These are phyloP conservation scores for Malus orientalis DNA, from an alignment of 306 rosid species.

Conservation along the genomic window DNA sequence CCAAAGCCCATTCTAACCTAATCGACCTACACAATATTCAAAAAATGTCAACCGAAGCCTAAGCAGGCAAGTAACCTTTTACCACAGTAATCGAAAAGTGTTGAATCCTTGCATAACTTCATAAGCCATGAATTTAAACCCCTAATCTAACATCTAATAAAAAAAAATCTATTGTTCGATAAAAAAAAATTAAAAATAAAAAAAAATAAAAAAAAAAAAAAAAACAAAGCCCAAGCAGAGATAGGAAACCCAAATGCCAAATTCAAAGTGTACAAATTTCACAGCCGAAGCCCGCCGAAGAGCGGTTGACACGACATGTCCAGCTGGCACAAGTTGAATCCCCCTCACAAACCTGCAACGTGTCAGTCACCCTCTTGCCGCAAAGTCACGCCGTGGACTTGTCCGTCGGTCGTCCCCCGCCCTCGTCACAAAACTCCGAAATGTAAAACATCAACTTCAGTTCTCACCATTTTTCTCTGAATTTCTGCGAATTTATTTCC, in stretches of 20 bases:
- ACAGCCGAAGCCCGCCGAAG: background rate
- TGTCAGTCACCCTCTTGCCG: background rate
- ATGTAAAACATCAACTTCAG: background rate
- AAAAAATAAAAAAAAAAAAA: too few relatives aligned
- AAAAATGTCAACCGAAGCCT: too few relatives aligned
- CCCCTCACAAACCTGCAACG: background rate
- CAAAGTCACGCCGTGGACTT: background rate
- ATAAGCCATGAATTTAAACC: rapidly evolving
- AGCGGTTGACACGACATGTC: too few relatives aligned
- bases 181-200: too few relatives aligned
- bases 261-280: too few relatives aligned
- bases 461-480: background rate
- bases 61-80: too few relatives aligned
- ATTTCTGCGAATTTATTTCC: background rate
- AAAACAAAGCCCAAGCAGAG: background rate
- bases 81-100: too few relatives aligned
- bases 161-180: too few relatives aligned
- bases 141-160: too few relatives aligned
- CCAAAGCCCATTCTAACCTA: background rate
- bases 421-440: background rate
- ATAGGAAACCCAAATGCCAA: background rate
- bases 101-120: rapidly evolving
- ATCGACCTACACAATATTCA: too few relatives aligned
- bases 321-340: background rate
- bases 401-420: too few relatives aligned